Conservation (phyloP, 2,329 filamentous ascomycete species). For the Daldinia sp. region DNA sequence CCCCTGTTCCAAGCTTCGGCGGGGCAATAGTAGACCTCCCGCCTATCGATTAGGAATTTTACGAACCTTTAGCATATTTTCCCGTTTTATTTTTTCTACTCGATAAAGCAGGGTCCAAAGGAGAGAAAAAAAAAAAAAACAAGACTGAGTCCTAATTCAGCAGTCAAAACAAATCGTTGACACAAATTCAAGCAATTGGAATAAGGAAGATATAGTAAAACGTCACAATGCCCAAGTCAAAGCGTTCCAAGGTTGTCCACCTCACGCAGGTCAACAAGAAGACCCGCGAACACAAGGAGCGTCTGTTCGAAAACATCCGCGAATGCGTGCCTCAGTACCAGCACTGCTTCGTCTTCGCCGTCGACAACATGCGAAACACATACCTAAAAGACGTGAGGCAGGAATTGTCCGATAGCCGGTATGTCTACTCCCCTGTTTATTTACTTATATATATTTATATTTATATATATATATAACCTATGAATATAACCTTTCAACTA, state of each 20-base stretch:
- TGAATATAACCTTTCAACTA: background rate
- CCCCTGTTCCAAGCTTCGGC: conserved; percentile 32
- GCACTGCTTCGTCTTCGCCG: conserved; percentile 91
- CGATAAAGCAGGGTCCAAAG: background rate
- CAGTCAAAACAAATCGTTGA: background rate
- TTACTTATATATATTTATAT: background rate
- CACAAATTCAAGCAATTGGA: background rate
- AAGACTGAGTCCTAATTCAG: background rate
- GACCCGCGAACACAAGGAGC: conserved; percentile 89
- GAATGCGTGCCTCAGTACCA: conserved; percentile 86
- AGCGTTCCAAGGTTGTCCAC: conserved; percentile 89
- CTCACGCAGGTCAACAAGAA: conserved; percentile 94
- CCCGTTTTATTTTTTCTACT: conserved; percentile 7
- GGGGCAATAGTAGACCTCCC: conserved; percentile 33
- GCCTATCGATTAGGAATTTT: conserved; percentile 47
- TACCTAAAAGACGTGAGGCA: conserved; percentile 91
- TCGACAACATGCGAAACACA: conserved; percentile 98
- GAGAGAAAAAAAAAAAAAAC: no score
- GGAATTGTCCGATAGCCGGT: conserved; percentile 88
- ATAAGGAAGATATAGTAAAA: background rate
- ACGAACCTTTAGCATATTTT: conserved; percentile 29
- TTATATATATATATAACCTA: background rate
- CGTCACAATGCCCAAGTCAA: conserved; percentile 90
- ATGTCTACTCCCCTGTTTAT: conserved; percentile 49
- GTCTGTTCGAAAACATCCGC: conserved; percentile 89